Conservation (phyloP, 106 monocot species). For the Posidonia australis region DNA sequence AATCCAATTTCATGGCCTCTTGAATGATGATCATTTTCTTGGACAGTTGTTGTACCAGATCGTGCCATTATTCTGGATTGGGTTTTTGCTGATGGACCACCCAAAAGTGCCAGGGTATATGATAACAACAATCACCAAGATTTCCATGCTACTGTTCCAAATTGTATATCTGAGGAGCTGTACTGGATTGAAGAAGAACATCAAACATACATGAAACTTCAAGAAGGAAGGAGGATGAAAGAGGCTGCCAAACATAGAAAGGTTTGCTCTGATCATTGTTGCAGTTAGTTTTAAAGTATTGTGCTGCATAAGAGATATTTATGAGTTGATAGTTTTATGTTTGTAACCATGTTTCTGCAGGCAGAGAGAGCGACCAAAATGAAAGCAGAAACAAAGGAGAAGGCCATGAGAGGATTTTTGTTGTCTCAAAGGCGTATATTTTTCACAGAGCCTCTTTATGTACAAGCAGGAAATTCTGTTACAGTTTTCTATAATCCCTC, state of each 20-base stretch:
- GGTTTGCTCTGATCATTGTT: conserved; percentile 23
- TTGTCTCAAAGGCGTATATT: conserved; percentile 85
- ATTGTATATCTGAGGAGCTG: conserved; percentile 38
- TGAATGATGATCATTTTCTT: conserved; percentile 6
- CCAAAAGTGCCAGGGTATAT: conserved; percentile 55
- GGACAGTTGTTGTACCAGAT: conserved; percentile 64
- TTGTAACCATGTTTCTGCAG: conserved; percentile 17
- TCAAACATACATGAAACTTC: conserved; percentile 45
- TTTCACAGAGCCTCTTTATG: conserved; percentile 74
- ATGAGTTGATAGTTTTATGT: neutral
- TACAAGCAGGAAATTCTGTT: conserved; percentile 60
- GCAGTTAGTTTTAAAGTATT: too few species aligned
- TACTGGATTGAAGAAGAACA: conserved; percentile 83
- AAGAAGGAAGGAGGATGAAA: conserved; percentile 59
- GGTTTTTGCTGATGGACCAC: conserved; percentile 98
- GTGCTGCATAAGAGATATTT: too few species aligned
- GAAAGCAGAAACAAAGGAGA: conserved; percentile 74
- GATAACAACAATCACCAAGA: conserved; percentile 76
- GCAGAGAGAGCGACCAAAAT: conserved; percentile 42
- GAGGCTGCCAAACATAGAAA: conserved; percentile 42
- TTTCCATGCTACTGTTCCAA: conserved; percentile 68
- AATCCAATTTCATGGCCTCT: neutral
- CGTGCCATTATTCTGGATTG: conserved; percentile 67
- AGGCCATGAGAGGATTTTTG: conserved; percentile 65
- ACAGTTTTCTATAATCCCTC: conserved; percentile 81